Percentiles rank a stretch among this genome's conserved stretches.
phyloP scores from a whole-genome alignment of 768 basidiomycete species.

The Coprinopsis cinerea region DNA sequence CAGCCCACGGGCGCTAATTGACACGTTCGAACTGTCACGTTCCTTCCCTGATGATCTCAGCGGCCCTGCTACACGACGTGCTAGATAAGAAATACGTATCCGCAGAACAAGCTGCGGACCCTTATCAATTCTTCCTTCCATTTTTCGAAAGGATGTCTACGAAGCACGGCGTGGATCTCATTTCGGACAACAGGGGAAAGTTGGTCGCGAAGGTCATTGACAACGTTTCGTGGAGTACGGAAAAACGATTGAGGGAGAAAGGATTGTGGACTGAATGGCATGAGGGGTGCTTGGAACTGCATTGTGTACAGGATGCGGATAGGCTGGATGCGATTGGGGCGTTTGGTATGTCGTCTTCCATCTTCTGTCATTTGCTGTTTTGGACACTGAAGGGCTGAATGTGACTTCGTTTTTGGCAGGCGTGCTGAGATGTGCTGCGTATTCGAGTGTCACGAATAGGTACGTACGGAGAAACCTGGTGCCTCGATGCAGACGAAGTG shows the following conservation, averaged over 20 bases:
- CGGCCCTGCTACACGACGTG: conserved; percentile 86
- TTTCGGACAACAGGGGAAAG: conserved; percentile 54
- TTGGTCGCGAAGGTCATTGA: conserved; percentile 59
- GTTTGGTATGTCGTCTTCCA: conserved; percentile 53
- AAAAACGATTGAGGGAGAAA: conserved; percentile 55
- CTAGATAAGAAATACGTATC: conserved; percentile 82
- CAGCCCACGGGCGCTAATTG: neutral
- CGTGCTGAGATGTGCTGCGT: conserved; percentile 66
- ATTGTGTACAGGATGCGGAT: conserved; percentile 79
- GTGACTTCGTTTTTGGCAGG: conserved; percentile 26
- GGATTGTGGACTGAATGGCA: conserved; percentile 66
- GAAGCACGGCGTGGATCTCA: conserved; percentile 45
- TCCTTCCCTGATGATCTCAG: no score
- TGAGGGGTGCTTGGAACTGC: conserved; percentile 63
- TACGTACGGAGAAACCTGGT: no score
- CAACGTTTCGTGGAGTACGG: conserved; percentile 82
- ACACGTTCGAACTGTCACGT: conserved; percentile 11
- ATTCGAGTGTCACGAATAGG: conserved; percentile 48
- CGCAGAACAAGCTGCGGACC: conserved; percentile 48
- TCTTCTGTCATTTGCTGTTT: conserved; percentile 3
- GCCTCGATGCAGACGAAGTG: no score
- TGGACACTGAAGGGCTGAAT: conserved; percentile 1
- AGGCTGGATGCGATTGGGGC: conserved; percentile 76
- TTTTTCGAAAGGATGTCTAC: conserved; percentile 46
- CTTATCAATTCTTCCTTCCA: conserved; percentile 61